Base-by-base conservation (phyloP, 805 yeast genomes). In the Kluyveromyces wickerhamii region DNA sequence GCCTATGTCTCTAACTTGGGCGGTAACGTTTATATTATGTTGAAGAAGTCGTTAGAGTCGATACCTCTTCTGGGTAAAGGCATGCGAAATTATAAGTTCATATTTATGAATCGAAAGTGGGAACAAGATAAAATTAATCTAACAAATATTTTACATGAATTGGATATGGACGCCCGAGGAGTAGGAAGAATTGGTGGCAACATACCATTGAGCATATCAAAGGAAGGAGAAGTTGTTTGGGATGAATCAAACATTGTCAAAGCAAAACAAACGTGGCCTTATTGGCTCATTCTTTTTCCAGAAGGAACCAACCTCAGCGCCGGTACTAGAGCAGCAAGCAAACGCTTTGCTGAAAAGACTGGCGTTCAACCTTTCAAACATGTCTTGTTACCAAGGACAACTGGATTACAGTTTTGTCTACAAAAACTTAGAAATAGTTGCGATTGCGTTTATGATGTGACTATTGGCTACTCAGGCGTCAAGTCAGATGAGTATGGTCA, bases 231-330 rank as follows among this genome's bases (percentile, higher is more conserved):
- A 16, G 37, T 35, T 11, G 30, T 40, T 9, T 56, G 60, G 60
- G 41, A 44, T 21, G 36, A 35, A 5, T 44, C 26, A n/a, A 36
- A 11, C 32, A 46, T 34, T 16, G 35, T 48, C 7, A 49, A 59
- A 14, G 59, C 67, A 44, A 53, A 49, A 34, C 34, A 45, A 19
- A 24, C 32, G 24, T 70, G 74, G 73, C 79, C 82, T 3, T 77
- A 79, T 42, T 76, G 80, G 67, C 56, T 92, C 29, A 60, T 88
- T 15, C 57, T 92, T 18, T 92, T 81, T 60, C 98, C 98, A 1
- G 98, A 92, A 57, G 98, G 98, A 4, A 92, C 98, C 0, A 92
- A 86, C 39, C 61, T 82, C 36, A 77, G 92, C 24, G 67, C 66
- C 4, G 69, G 73, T 40, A 85, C 95, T 2, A 67, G 74, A 31